Base-by-base conservation (phyloP, 148 eudicot species). In the Camellia sinensis region DNA sequence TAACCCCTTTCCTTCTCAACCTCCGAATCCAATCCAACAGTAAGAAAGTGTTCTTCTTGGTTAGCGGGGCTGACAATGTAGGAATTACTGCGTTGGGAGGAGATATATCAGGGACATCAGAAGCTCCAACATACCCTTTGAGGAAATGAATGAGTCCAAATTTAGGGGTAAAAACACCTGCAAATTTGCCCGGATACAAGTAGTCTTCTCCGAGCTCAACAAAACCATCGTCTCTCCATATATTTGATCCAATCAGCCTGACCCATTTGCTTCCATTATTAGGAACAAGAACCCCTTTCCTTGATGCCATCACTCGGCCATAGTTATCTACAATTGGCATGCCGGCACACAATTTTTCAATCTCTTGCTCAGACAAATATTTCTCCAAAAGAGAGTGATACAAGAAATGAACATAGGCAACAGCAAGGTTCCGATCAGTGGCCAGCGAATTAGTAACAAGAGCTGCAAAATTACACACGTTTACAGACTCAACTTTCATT, bases 211-310 rank as follows among this genome's bases (percentile, higher is more conserved):
- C 85, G 41, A 90, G 81, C 83, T 86, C 92, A 72, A 88, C 77
- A 79, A 76, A 89, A 21, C 82, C 83, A 15, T 83, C 83, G 12
- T 57, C 14, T 59, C 71, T 81, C 94, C 94, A 92, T 7, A 87
- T 88, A 82, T 89, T 88, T 43, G 90, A 86, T 67, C 91, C 90
- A n/a, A 89, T 72, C 63, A 92, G 76, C 50, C 84, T 83, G 3
- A 87, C 83, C 94, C 94, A 92, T 65, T 83, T 86, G 87, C 97
- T 92, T 17, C 86, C 89, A 5, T 82, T 84, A 0, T 92, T 88
- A 63, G 97, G 97, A 72, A 92, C 87, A 75, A 92, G 88, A 63
- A 86, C 87, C 44, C 81, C 83, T 22, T 68, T 61, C 56, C 83
- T 67, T 8, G 5, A 0, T 13, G n/a, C 19, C 53, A 46, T 67